phyloP scores from a whole-genome alignment of 1,139 yeast species.

The Geotrichum candidum region DNA sequence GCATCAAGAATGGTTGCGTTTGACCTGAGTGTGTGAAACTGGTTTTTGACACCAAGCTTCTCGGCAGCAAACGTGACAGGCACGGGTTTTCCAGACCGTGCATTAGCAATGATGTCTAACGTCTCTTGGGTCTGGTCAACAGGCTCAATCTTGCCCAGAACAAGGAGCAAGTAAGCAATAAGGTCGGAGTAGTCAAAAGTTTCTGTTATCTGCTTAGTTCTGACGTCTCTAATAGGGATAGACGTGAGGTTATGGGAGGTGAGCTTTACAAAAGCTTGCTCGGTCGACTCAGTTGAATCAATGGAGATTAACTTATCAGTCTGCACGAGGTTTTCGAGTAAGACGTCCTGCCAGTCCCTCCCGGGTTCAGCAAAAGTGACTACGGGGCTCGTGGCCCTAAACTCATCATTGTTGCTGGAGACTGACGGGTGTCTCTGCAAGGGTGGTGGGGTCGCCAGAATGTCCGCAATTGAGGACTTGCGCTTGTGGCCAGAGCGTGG shows the following conservation, averaged over 20 bases:
- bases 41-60: conserved; percentile 71
- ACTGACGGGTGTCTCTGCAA: conserved; percentile 31
- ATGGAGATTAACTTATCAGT: conserved; percentile 69
- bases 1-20: conserved; percentile 63
- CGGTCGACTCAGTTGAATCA: conserved; percentile 61
- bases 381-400: conserved; percentile 13
- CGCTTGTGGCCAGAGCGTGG: conserved; percentile 1
- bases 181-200: conserved; percentile 91
- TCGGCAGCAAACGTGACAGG: conserved; percentile 75
- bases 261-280: conserved; percentile 78
- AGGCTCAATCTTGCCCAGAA: conserved; percentile 52
- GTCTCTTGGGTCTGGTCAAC: conserved; percentile 29
- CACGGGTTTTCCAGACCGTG: conserved; percentile 43
- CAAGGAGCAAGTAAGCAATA: conserved; percentile 72
- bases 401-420: conserved; percentile 19
- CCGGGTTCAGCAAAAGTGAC: conserved; percentile 28
- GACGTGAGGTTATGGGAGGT: conserved; percentile 69
- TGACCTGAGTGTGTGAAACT: conserved; percentile 70
- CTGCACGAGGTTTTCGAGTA: conserved; percentile 68
- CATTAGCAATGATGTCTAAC: conserved; percentile 29
- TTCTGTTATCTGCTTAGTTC: conserved; percentile 50
- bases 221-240: conserved; percentile 53
- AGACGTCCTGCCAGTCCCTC: conserved; percentile 68
- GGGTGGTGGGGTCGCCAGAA: conserved; percentile 81
- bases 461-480: conserved; percentile 60